Evolutionary conservation across 169 alveolate species (phyloP), one percentile per base, ranked within the genome.

Genomic region (Eimeria praecox): DNA sequence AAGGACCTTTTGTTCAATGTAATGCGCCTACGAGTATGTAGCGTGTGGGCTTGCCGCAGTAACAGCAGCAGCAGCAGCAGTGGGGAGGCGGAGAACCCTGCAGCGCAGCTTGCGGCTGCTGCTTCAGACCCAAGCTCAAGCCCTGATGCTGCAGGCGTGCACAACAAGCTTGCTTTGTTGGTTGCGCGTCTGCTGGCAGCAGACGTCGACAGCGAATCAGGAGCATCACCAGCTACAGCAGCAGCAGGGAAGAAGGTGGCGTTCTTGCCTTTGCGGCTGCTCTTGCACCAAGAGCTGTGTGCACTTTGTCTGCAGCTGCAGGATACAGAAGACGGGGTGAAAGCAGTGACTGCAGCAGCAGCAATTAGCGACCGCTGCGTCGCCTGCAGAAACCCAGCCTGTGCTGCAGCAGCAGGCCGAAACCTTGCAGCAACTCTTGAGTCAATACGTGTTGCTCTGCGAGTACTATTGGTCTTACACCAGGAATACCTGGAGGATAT

Each of bases 91-190:
- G 92, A 52, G 6, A 38, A n/a, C 38, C 54, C 78, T 40, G 80
- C 78, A 20, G 90, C 90, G 66, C 64, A 52, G 66, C 90, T 75
- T 85, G 92, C 92, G 59, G 92, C 92, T 35, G 92, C 80, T 54
- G 92, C 92, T 35, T 35, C 92, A 33, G 92, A 56, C 80, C 78
- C 92, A 59, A 59, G 71, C 38, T n/a, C 78, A 33, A 52, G 92
- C 59, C 59, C 92, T 20, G 92, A 82, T 30, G 78, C 75, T 33
- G 77, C 77, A 56, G 92, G 49, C 30, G 78, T 52, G 75, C 92
- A 85, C 64, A 52, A 52, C 92, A 85, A 56, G 22, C 78, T 52
- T 14, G 78, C 77, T 3, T 20, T 85, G 92, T n/a, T 56, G 46
- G 78, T 56, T 33, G 62, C 77, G 4, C 78, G 75, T 56, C 56